Conservation (phyloP, 2,329 filamentous ascomycete genomes). For the Orbilia oligospora region DNA sequence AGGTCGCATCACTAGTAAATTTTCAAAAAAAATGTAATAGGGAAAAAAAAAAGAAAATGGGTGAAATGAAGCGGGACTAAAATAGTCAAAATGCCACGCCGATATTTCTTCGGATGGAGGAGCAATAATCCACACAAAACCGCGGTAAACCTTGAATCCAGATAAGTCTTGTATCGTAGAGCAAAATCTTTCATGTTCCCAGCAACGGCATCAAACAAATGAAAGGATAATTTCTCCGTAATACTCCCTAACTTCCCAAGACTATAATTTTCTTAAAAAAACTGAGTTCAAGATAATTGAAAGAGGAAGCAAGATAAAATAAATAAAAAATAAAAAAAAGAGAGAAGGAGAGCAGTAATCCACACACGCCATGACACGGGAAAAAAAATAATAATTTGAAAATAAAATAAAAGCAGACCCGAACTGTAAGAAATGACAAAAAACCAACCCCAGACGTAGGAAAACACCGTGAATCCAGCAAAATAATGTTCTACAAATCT, state of each 20-base stretch:
- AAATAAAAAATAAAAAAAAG: too few relatives aligned
- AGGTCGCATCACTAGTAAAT: background rate
- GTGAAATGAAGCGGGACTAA: constrained; percentile 2
- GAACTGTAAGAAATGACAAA: constrained; percentile 41
- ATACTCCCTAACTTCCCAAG: constrained; percentile 42
- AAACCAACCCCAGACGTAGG: constrained; percentile 37
- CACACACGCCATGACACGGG: constrained; percentile 37
- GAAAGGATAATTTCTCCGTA: constrained; percentile 48
- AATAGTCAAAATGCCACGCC: background rate
- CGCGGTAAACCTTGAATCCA: constrained; percentile 25
- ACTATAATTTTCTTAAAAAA: constrained; percentile 24
- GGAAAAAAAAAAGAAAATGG: background rate
- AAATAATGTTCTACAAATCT: constrained; percentile 73
- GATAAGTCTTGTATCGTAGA: constrained; percentile 42
- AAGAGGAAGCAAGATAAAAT: background rate
- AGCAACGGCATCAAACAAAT: constrained; percentile 20
- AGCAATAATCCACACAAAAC: constrained; percentile 48
- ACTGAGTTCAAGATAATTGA: constrained; percentile 9
- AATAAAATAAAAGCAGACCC: constrained; percentile 39
- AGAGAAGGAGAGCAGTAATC: constrained; percentile 23
- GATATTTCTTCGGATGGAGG: background rate
- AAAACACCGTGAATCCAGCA: constrained; percentile 30
- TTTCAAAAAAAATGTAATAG: background rate
- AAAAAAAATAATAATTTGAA: too few relatives aligned
- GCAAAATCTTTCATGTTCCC: constrained; percentile 30